Evolutionary conservation across 257 asterid genomes (phyloP).

Genomic region (Leonotis leonurus): DNA sequence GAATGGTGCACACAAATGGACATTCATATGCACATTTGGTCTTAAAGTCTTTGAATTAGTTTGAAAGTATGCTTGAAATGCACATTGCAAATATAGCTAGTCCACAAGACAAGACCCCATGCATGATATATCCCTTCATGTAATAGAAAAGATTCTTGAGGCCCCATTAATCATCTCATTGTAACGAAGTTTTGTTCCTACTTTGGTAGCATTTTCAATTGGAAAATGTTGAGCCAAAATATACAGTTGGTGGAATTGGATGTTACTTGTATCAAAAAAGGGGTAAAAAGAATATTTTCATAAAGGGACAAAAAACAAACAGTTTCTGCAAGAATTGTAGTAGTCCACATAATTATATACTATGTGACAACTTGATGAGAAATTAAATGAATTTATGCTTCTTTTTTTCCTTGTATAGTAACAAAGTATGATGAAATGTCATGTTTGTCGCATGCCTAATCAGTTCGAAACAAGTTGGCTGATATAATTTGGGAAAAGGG

Average conservation of each 20-base stretch:
- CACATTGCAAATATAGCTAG: no score
- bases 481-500: neutral
- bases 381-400: neutral
- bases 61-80: slow-evolving; percentile 6
- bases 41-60: slow-evolving; percentile 5
- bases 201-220: slow-evolving; percentile 10
- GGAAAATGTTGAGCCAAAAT: neutral
- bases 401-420: neutral
- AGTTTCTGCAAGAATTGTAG: slow-evolving; percentile 2
- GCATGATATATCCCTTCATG: neutral
- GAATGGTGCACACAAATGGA: slow-evolving; percentile 12
- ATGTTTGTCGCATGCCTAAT: no score
- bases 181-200: slow-evolving; percentile 11
- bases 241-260: neutral
- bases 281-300: neutral
- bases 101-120: slow-evolving; percentile 9
- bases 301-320: neutral
- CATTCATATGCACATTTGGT: slow-evolving; percentile 20
- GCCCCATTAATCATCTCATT: slow-evolving; percentile 21
- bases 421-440: neutral
- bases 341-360: no score
- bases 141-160: slow-evolving; percentile 22
- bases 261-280: neutral
- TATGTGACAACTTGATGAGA: no score
- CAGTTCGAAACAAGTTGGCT: neutral